Percentiles rank a stretch among this genome's conserved stretches.
phyloP scores from a whole-genome alignment of 73 alveolate species.

The Symbiodinium pilosum region DNA sequence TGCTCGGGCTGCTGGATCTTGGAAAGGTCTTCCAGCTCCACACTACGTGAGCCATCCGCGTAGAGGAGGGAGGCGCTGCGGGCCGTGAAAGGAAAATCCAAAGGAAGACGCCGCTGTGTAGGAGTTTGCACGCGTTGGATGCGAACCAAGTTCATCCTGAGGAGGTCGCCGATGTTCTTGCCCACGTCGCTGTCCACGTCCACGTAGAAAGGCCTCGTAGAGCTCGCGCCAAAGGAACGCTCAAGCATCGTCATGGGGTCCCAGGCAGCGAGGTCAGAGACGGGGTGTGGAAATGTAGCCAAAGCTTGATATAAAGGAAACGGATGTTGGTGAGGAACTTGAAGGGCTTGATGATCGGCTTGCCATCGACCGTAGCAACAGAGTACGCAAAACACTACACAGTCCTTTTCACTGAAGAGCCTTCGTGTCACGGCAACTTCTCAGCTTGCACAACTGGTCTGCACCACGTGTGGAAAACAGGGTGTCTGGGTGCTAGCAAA shows the following conservation, averaged over 20 bases:
- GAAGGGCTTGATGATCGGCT: slow-evolving; percentile 13
- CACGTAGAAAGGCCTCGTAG: not conserved
- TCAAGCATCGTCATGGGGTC: not conserved
- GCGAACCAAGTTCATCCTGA: not conserved
- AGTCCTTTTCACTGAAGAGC: not conserved
- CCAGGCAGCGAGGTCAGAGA: not conserved
- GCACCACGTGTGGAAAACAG: not conserved
- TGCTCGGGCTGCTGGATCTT: not conserved
- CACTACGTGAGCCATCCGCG: not conserved
- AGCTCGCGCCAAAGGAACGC: not conserved
- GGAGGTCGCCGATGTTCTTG: not conserved
- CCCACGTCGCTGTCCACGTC: not conserved
- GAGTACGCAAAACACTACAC: not conserved
- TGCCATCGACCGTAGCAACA: not conserved
- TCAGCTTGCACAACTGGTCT: not conserved
- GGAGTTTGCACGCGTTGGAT: not conserved
- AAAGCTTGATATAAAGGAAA: not conserved
- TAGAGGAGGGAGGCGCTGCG: not conserved
- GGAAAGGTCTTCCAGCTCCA: not conserved
- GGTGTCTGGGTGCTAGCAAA: not conserved
- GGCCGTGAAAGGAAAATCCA: not conserved
- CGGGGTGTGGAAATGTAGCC: no score
- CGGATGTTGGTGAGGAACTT: not conserved
- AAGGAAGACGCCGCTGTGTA: not conserved
- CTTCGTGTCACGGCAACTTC: not conserved